Evolutionary conservation across 257 asterid genomes (phyloP).

Genomic region (Solanum arcanum): DNA sequence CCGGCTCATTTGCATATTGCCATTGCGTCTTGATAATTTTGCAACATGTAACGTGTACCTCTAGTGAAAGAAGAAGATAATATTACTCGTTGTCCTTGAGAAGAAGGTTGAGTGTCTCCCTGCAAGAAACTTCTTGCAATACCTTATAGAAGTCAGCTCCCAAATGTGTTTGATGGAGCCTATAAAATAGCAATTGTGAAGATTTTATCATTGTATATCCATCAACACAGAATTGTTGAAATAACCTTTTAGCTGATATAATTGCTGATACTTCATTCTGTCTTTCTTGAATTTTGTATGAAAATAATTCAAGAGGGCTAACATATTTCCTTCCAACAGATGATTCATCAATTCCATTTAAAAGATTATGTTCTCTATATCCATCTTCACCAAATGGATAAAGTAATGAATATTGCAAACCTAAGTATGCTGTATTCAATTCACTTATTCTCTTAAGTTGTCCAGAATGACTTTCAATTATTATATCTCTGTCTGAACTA

Average conservation of each 20-base stretch:
- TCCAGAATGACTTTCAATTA: neutral
- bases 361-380: neutral
- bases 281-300: neutral
- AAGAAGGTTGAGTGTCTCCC: neutral
- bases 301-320: neutral
- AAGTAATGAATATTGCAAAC: neutral
- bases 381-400: neutral
- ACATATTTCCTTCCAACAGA: neutral
- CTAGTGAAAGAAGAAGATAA: neutral
- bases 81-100: neutral
- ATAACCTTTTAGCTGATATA: no score
- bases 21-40: neutral
- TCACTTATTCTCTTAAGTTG: neutral
- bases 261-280: neutral
- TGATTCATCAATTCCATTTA: neutral
- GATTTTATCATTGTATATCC: neutral
- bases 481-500: neutral
- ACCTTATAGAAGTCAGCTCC: neutral
- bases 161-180: neutral
- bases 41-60: neutral
- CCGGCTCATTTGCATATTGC: neutral
- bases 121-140: neutral
- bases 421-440: neutral
- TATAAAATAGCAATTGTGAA: no score
- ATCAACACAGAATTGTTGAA: neutral